Base-by-base conservation (phyloP, 2,329 filamentous ascomycete genomes). In the Aspergillus thermomutatus region DNA sequence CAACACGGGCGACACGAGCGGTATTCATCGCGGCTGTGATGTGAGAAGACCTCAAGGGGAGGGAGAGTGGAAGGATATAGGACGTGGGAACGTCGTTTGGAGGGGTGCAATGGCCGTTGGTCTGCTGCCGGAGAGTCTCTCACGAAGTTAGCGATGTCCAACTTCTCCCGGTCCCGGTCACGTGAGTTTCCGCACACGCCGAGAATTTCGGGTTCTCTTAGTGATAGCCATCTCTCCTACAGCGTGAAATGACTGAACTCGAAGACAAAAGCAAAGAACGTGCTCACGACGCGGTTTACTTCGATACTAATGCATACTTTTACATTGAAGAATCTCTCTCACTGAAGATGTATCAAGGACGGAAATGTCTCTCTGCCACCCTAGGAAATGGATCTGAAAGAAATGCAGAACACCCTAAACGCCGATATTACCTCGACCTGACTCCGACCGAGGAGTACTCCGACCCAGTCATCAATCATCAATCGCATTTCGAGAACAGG, bases 1-100 rank as follows among this genome's bases (percentile, higher is more conserved):
- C 80, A 69, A 80, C 79, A 74, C 80, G 81, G 73, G 80, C 79
- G 70, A 80, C 74, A 71, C 82, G 80, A 74, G 78, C 77, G 73
- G 82, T 79, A 74, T 83, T 73, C 83, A 86, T 85, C 65, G 70
- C 71, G 66, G 56, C 59, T 60, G 62, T 60, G 54, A 48, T 61
- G 55, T 59, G 60, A 62, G 57, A 58, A 60, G 53, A 62, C 60
- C 65, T 67, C 66, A 65, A 56, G 54, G 55, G 52, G 58, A 58
- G 51, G 53, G 60, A 54, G 56, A 43, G 60, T 62, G 61, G 55
- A 62, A 63, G 64, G 62, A 62, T 60, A 60, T 55, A 57, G 64
- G 55, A 61, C 48, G 66, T 66, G 63, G 63, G 61, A 62, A 56
- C 64, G 64, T 66, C 64, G 63, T 60, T 60, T 56, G 60, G 64